Conservation (phyloP, 2,329 filamentous ascomycete genomes). For the Pochonia chlamydosporia region DNA sequence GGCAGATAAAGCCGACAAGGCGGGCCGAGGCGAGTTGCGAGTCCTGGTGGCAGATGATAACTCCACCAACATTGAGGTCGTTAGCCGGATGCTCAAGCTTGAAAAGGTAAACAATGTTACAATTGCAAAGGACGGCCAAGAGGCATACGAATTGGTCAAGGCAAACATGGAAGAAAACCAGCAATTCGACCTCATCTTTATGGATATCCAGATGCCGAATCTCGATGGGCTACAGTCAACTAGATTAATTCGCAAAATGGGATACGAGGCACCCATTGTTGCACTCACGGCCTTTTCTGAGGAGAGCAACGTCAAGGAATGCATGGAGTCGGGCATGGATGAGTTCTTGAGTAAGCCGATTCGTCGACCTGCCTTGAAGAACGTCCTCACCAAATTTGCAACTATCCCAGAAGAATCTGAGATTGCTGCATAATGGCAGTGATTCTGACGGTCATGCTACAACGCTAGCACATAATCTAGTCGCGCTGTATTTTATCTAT, state of each 20-base stretch:
- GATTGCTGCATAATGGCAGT: constrained; percentile 6
- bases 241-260: constrained; percentile 75
- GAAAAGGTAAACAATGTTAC: constrained; percentile 83
- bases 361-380: constrained; percentile 75
- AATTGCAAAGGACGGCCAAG: constrained; percentile 78
- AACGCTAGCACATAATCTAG: too few species aligned
- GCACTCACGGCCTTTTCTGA: constrained; percentile 87
- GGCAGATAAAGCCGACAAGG: constrained; percentile 43
- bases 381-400: constrained; percentile 77
- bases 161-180: constrained; percentile 68
- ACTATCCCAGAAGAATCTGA: constrained; percentile 67
- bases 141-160: constrained; percentile 82
- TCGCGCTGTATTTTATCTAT: too few species aligned
- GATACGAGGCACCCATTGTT: constrained; percentile 83
- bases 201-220: constrained; percentile 96
- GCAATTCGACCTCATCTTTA: constrained; percentile 84
- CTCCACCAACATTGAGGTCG: constrained; percentile 52
- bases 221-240: constrained; percentile 86
- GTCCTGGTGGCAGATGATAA: constrained; percentile 79
- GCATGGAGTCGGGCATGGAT: constrained; percentile 86
- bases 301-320: constrained; percentile 81
- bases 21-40: constrained; percentile 56
- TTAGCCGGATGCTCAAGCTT: constrained; percentile 62
- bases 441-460: too few species aligned
- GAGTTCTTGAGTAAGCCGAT: constrained; percentile 78